Evolutionary conservation across 352 stramenopile species (phyloP), one percentile per base, ranked within the genome.

Genomic region (Pythium pectinolyticum): DNA sequence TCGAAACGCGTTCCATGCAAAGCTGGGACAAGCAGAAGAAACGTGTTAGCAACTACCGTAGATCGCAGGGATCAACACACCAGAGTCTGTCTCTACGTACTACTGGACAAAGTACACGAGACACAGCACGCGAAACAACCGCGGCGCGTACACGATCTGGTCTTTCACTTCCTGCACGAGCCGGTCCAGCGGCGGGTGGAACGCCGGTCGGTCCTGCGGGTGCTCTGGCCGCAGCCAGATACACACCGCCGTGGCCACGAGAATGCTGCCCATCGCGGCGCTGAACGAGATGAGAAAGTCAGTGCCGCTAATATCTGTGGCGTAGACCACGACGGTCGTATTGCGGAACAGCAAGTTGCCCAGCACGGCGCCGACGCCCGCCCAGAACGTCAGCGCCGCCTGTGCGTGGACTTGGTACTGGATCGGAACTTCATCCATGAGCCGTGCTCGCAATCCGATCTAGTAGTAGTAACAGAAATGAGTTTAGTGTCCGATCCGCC

Each of bases 361-460:
- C 1, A 89, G 55, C 5, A 86, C 66, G 1, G 80, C 72, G 43
- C 84, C 84, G 10, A 90, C 66, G 25, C 81, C 82, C 49, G 82
- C 75, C 77, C 83, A 92, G 63, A 92, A 89, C 9, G 73, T 59
- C 22, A 90, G 43, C 8, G 80, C 84, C 17, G 82, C 77, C 52
- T 92, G 84, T 8, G 84, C 84, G 49, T 92, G 84, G 27, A 92
- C 80, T 56, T 92, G 84, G 64, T 82, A 92, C 63, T 89, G 80
- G 24, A 88, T 76, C 9, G 79, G 76, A 12, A 92, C 81, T 57
- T 86, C 78, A 45, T 92, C 84, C 81, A 92, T 90, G 37, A 92
- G 72, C 9, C 84, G 84, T 11, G 81, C 77, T 8, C 84, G 84
- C 2, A 92, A 55, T 41, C 67, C 74, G 41, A 92, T 86, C 84